These are phyloP conservation scores for Neoascochyta sp. DNA, from an alignment of 2,329 filamentous ascomycete species.

Conservation along the genomic window DNA sequence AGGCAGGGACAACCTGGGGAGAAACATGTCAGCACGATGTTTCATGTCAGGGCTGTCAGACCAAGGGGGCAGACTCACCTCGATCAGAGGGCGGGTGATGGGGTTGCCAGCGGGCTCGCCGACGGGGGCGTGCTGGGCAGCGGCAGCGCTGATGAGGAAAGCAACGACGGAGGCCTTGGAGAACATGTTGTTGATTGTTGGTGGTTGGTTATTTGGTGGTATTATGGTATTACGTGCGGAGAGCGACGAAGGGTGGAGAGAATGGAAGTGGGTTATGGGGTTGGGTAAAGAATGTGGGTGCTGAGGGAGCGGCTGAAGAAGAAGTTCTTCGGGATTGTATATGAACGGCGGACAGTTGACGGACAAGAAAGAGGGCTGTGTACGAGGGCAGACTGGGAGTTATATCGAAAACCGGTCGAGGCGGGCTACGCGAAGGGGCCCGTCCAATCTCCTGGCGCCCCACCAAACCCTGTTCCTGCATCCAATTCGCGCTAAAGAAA, in stretches of 20 bases:
- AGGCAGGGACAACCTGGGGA: slow-evolving; percentile 52
- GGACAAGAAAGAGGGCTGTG: no score
- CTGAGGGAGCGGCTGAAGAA: slow-evolving; percentile 29
- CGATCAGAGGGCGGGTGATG: slow-evolving; percentile 50
- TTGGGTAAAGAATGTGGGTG: slow-evolving; percentile 17
- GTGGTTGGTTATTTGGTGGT: slow-evolving; percentile 8
- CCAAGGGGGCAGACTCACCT: slow-evolving; percentile 30
- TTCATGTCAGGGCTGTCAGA: background rate
- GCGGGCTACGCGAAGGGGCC: no score
- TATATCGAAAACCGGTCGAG: slow-evolving; percentile 21
- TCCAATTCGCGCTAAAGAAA: background rate
- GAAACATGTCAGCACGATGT: slow-evolving; percentile 1
- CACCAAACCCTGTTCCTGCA: slow-evolving; percentile 1
- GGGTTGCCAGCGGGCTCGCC: slow-evolving; percentile 50
- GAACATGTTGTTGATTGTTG: slow-evolving; percentile 31
- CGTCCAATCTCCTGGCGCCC: background rate
- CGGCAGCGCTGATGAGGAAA: slow-evolving; percentile 50
- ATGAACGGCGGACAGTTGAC: no score
- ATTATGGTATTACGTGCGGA: slow-evolving; percentile 30
- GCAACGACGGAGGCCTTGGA: slow-evolving; percentile 46
- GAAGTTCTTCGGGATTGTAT: slow-evolving; percentile 19
- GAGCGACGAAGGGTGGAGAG: slow-evolving; percentile 15
- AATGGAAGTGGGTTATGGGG: slow-evolving; percentile 8
- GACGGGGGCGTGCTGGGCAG: slow-evolving; percentile 27
- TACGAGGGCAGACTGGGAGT: no score